These are phyloP conservation scores for Penicillium nordicum DNA, from an alignment of 2,329 filamentous ascomycete genomes.

Conservation along the genomic window DNA sequence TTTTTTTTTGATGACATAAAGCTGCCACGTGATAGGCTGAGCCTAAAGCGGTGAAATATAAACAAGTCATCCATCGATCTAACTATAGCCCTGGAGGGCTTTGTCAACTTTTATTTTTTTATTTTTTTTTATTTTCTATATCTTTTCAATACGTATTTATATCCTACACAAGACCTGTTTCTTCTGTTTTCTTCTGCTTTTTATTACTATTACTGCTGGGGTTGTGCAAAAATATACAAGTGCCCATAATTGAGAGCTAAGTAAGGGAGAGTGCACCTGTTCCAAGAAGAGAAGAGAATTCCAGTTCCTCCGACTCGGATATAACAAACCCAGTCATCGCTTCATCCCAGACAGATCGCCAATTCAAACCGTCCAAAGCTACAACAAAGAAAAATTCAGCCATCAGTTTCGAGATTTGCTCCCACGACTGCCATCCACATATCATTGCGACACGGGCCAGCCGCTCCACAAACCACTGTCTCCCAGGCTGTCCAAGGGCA, in stretches of 20 bases:
- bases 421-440: conserved; percentile 32
- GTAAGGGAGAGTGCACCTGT: neutral
- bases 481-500: conserved; percentile 27
- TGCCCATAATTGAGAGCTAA: neutral
- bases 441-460: conserved; percentile 25
- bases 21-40: conserved; percentile 1
- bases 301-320: conserved; percentile 12
- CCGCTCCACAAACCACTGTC: conserved; percentile 31
- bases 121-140: neutral
- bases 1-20: conserved; percentile 15
- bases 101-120: neutral
- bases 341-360: conserved; percentile 33
- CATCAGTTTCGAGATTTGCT: conserved; percentile 26
- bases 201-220: neutral
- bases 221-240: neutral
- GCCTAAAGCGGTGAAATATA: neutral
- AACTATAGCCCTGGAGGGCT: neutral
- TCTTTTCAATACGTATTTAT: neutral
- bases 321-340: conserved; percentile 24
- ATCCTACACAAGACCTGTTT: neutral
- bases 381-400: conserved; percentile 30
- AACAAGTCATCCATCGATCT: neutral
- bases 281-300: conserved; percentile 3
- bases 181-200: neutral
- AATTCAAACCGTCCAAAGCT: conserved; percentile 22